Conservation (phyloP, 2,329 filamentous ascomycete species). For the Sarocladium strictum region DNA sequence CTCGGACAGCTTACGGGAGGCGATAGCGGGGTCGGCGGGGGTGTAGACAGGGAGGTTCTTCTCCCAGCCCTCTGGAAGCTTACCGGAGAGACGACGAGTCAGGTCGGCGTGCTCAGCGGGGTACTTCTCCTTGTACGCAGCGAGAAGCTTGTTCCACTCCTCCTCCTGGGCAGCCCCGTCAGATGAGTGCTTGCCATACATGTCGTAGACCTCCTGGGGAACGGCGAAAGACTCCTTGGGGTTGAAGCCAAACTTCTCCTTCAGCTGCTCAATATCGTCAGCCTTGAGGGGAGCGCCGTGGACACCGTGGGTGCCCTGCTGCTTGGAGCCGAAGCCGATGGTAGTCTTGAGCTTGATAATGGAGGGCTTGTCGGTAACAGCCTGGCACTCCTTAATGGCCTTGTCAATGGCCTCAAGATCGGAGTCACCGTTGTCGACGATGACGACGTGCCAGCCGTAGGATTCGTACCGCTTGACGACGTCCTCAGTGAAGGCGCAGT, state of each 20-base stretch:
- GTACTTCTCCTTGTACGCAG: conserved; percentile 78
- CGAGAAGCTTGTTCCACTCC: conserved; percentile 91
- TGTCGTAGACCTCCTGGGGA: conserved; percentile 89
- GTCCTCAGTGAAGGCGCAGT: conserved; percentile 94
- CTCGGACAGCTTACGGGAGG: conserved; percentile 95
- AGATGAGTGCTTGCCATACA: conserved; percentile 77
- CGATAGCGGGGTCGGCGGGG: conserved; percentile 74
- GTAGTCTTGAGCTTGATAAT: conserved; percentile 96
- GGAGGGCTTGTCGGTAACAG: conserved; percentile 91
- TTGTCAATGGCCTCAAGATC: conserved; percentile 84
- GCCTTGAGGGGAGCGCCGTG: conserved; percentile 95
- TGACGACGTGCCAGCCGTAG: conserved; percentile 90
- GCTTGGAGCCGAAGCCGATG: conserved; percentile 91
- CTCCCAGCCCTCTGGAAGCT: conserved; percentile 95
- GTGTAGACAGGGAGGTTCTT: conserved; percentile 89
- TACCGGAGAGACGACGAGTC: conserved; percentile 68
- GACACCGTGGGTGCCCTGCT: conserved; percentile 90
- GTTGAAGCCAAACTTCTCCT: conserved; percentile 94
- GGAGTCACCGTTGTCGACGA: conserved; percentile 80
- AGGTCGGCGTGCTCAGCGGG: conserved; percentile 77
- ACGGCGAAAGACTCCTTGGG: conserved; percentile 89
- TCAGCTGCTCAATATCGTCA: conserved; percentile 89
- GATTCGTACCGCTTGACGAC: conserved; percentile 91
- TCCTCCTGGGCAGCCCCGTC: conserved; percentile 84
- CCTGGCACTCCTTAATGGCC: conserved; percentile 78